Percentiles rank a stretch among this genome's conserved stretches.
Evolutionary conservation across 2,329 filamentous ascomycete species (phyloP).

Genomic region (Neonectria faginata): DNA sequence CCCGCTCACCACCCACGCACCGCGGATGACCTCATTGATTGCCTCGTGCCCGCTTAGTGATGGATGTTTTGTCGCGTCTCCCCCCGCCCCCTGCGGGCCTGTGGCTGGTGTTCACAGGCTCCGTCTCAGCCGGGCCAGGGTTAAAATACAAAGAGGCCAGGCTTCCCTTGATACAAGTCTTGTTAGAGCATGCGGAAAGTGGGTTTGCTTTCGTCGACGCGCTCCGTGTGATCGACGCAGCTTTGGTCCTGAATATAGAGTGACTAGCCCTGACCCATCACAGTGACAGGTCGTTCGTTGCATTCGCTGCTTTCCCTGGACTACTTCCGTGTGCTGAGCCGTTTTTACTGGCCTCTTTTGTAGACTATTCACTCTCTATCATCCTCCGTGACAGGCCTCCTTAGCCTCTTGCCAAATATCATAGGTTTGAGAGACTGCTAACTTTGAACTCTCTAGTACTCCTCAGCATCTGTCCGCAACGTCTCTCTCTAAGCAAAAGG

Average conservation of each 20-base stretch:
- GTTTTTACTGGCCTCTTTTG: background rate
- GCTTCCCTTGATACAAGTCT: constrained; percentile 4
- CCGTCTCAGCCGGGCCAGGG: constrained; percentile 20
- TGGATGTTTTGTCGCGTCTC: constrained; percentile 12
- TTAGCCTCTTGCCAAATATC: too few relatives aligned
- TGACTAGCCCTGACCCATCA: constrained; percentile 11
- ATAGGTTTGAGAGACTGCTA: too few relatives aligned
- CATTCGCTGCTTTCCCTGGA: background rate
- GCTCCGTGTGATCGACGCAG: constrained; percentile 19
- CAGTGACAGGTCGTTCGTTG: constrained; percentile 6
- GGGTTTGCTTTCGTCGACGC: constrained; percentile 7
- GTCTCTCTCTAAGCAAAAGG: too few relatives aligned
- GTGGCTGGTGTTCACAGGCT: constrained; percentile 10
- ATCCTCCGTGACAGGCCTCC: too few relatives aligned
- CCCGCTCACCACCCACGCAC: constrained; percentile 5
- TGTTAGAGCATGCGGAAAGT: constrained; percentile 3
- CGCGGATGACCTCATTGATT: constrained; percentile 29
- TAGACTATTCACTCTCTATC: too few relatives aligned
- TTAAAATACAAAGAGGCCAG: constrained; percentile 15
- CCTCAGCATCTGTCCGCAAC: too few relatives aligned
- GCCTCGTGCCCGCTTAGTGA: constrained; percentile 8
- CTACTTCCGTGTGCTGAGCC: background rate
- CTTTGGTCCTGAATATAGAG: background rate
- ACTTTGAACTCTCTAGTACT: too few relatives aligned
- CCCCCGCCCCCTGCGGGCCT: constrained; percentile 1